Base-by-base conservation (phyloP, 1,139 yeast species). In the Pichia cactophila region DNA sequence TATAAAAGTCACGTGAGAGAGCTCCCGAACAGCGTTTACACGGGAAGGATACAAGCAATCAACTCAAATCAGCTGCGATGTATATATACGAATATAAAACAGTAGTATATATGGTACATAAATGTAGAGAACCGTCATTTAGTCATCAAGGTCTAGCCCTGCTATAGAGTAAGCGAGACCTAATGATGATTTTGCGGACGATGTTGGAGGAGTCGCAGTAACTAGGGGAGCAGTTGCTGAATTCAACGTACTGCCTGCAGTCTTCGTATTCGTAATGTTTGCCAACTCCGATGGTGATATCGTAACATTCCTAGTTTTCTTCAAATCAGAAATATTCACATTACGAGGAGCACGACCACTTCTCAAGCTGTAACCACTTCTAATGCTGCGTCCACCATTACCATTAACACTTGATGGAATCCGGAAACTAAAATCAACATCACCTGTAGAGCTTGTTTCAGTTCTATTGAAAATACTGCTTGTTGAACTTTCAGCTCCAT, bases 141-240 rank as follows among this genome's bases (percentile, higher is more conserved):
- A 38, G 12, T 58, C 63, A 12, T 57, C 54, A 28, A 61, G 50
- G 40, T 55, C 55, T n/a, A 62, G 46, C 8, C 56, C 61, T 26
- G 54, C 52, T 12, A 62, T 52, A 38, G 62, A 58, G 35, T 44
- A 58, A 5, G 65, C 65, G 28, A 62, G 51, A 2, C 64, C 63
- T 39, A 23, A 17, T 23, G 28, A 17, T 3, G 28, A 10, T 23
- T 39, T 39, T 5, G 26, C 28, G 26, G 43, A 12, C 14, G 43
- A 16, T 17, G 41, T 12, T 20, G 42, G 42, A 5, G 29, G 35
- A 16, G 36, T 10, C n/a, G n/a, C 36, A 28, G 23, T 41, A 29
- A 31, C 17, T 4, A 33, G 17, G 6, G 44, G 20, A 29, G 26
- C 36, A 41, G n/a, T 23, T 11, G 35, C 28, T 11, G 33, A 16